phyloP scores from a whole-genome alignment of 768 basidiomycete species.

The Strobilomyces dryophilus region DNA sequence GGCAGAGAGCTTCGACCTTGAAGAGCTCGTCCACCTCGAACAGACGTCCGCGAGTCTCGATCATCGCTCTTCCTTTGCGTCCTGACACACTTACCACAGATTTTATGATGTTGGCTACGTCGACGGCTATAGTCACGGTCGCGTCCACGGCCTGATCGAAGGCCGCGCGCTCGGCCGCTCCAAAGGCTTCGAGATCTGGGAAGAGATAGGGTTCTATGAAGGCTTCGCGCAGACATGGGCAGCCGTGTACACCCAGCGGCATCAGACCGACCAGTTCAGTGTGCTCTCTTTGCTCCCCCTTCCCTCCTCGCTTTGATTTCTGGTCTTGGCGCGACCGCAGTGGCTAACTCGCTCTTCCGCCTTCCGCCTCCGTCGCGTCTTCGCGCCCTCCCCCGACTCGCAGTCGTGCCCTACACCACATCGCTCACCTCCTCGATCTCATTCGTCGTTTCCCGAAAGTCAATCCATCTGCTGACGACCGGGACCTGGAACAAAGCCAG shows the following conservation, averaged over 20 bases:
- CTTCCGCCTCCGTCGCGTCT: background rate
- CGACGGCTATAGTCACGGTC: constrained; percentile 80
- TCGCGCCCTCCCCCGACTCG: background rate
- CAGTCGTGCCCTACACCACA: constrained; percentile 61
- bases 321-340: too few species aligned
- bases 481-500: too few species aligned
- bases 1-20: constrained; percentile 46
- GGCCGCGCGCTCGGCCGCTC: constrained; percentile 85
- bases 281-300: background rate
- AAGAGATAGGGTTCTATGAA: constrained; percentile 92
- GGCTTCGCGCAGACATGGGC: constrained; percentile 78
- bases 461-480: constrained; percentile 52
- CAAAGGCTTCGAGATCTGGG: constrained; percentile 95
- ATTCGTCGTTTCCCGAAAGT: constrained; percentile 70
- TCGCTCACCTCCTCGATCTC: constrained; percentile 64
- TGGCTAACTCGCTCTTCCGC: too few species aligned
- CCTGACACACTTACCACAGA: constrained; percentile 33
- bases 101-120: constrained; percentile 79
- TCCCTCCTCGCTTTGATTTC: too few species aligned
- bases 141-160: constrained; percentile 86
- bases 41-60: constrained; percentile 44
- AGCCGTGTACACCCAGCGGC: constrained; percentile 40
- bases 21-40: constrained; percentile 57
- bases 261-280: constrained; percentile 13
- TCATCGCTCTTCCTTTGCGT: background rate